Percentiles rank a stretch among this genome's conserved stretches.
These are phyloP conservation scores for Plasmodium chabaudi DNA, from an alignment of 169 alveolate species.

Conservation along the genomic window DNA sequence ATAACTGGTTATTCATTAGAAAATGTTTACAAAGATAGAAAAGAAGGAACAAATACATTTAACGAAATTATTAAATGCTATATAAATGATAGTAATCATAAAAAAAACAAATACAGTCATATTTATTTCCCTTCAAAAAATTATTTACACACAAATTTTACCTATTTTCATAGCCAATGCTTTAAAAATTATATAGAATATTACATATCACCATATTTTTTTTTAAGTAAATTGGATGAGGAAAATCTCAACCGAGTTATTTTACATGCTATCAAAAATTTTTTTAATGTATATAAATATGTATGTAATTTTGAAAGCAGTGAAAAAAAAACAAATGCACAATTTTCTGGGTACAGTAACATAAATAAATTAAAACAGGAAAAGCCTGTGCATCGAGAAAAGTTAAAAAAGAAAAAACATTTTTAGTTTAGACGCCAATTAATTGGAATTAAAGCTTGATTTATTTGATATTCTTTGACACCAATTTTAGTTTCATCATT, in stretches of 20 bases:
- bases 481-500: too few relatives aligned
- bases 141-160: slow-evolving; percentile 41
- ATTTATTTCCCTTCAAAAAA: slow-evolving; percentile 64
- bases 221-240: slow-evolving; percentile 57
- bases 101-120: slow-evolving; percentile 11
- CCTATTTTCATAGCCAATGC: slow-evolving; percentile 66
- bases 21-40: not conserved
- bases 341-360: not conserved
- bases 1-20: not conserved
- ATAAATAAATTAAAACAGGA: not conserved
- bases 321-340: not conserved
- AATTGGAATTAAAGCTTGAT: too few relatives aligned
- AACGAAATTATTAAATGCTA: slow-evolving; percentile 35
- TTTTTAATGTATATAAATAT: slow-evolving; percentile 51
- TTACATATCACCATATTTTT: slow-evolving; percentile 55
- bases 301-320: slow-evolving; percentile 5
- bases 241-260: slow-evolving; percentile 45
- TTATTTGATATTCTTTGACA: too few relatives aligned
- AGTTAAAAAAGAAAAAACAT: slow-evolving; percentile 7
- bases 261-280: slow-evolving; percentile 10
- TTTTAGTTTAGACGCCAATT: slow-evolving; percentile 11
- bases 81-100: slow-evolving; percentile 36
- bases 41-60: slow-evolving; percentile 26
- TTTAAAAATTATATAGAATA: slow-evolving; percentile 70
- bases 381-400: not conserved